These are phyloP conservation scores for Beauveria rudraprayagi DNA, from an alignment of 2,329 filamentous ascomycete species.

Conservation along the genomic window DNA sequence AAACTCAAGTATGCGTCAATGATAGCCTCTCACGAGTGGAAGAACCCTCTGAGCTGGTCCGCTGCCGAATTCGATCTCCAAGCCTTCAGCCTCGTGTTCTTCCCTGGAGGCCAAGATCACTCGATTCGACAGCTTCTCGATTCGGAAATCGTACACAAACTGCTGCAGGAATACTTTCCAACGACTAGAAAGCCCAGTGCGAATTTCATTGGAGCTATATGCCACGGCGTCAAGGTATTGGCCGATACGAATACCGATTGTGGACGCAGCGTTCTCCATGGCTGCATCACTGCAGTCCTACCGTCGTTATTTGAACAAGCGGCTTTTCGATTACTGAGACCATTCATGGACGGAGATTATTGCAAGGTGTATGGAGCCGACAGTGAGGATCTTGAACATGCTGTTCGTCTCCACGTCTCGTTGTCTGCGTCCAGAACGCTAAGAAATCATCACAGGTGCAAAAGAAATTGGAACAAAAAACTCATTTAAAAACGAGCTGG, in stretches of 20 bases:
- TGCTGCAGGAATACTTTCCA: constrained; percentile 40
- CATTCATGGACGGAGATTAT: constrained; percentile 41
- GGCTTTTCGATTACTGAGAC: constrained; percentile 40
- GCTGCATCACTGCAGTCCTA: constrained; percentile 40
- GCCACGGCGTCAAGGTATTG: constrained; percentile 45
- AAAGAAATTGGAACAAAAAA: no score
- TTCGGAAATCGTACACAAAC: constrained; percentile 34
- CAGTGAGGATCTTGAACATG: constrained; percentile 38
- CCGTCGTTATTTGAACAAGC: constrained; percentile 40
- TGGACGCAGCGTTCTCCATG: constrained; percentile 34
- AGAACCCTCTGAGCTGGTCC: constrained; percentile 37
- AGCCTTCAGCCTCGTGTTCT: constrained; percentile 38
- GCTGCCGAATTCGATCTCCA: constrained; percentile 34
- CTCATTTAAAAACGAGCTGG: no score
- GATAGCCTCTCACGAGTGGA: constrained; percentile 32
- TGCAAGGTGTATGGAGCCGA: constrained; percentile 48
- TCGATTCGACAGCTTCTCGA: constrained; percentile 43
- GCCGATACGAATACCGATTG: constrained; percentile 27
- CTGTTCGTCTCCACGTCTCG: no score
- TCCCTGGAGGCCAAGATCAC: constrained; percentile 48
- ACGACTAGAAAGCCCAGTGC: constrained; percentile 31
- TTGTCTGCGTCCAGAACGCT: no score
- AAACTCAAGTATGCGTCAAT: constrained; percentile 32
- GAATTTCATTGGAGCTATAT: constrained; percentile 41
- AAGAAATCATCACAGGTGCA: no score